Base-by-base conservation (phyloP, 768 basidiomycete genomes). In the Porphyrellus cyaneotinctus region DNA sequence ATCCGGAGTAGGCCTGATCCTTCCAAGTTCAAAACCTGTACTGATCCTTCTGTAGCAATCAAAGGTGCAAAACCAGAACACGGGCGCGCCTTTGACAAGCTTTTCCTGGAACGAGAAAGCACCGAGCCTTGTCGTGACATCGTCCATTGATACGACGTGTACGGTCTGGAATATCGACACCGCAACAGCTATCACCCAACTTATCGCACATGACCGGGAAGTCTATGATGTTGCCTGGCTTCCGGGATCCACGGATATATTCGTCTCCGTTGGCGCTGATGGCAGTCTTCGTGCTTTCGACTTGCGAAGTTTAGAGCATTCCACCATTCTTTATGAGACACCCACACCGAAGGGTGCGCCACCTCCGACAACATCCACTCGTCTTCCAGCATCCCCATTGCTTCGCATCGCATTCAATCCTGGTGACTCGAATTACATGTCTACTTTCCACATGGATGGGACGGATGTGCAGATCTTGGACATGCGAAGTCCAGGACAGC, bases 171-270 rank as follows among this genome's bases (percentile, higher is more conserved):
- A 99, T 70, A 91, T 99, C 66, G 89, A 95, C 63, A 91, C 91
- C 4, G 82, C 85, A 23, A 86, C 88, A 8, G 95, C 97, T 23
- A 83, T 98, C 66, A 99, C 97, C 3, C 97, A 98, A 70, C 83
- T 99, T 54, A 95, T 97, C 64, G 94, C 95, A 0, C 95, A 97
- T 71, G 94, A 97, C 75, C 84, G 91, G 43, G 88, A 95, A 73
- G 94, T 93, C 14, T 95, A 95, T 73, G 94, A 97, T 66, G 94
- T 97, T 37, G 94, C 93, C n/a, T 99, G 97, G 95, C 80, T 97
- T 13, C 97, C 97, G 6, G 83, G 85, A 23, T 95, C 92, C 10
- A 92, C 91, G 13, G 94, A 98, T 67, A 92, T 97, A 58, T 99
- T 99, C 67, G 94, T 97, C 33, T 97, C 94, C 6, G 97, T 98